phyloP scores from a whole-genome alignment of 2,329 filamentous ascomycete genomes.

The Curvularia eragrostidis region DNA sequence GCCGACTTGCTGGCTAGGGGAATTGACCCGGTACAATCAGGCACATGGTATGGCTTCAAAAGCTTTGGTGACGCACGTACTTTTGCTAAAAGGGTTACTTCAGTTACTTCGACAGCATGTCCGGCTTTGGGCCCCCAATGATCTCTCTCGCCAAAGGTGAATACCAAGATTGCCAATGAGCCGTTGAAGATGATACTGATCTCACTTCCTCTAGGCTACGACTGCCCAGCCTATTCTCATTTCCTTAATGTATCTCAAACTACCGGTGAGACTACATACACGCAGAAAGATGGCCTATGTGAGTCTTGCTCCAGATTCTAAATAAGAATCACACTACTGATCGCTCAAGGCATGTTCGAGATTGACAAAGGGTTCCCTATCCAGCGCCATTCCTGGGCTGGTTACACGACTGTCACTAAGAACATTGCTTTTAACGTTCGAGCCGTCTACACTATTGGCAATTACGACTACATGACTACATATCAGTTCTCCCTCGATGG shows the following conservation, averaged over 20 bases:
- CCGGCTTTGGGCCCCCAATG: slow-evolving; percentile 1
- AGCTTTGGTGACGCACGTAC: background rate
- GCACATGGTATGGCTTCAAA: background rate
- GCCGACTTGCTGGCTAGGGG: background rate
- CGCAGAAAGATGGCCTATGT: background rate
- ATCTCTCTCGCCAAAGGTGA: background rate
- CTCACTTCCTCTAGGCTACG: background rate
- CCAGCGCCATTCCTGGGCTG: slow-evolving; percentile 4
- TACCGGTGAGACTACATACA: background rate
- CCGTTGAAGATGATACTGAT: background rate
- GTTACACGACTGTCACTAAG: slow-evolving; percentile 1
- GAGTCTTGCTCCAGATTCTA: background rate
- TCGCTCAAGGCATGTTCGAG: background rate
- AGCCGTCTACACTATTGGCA: slow-evolving; percentile 1
- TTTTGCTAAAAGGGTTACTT: background rate
- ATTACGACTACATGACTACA: slow-evolving; percentile 4
- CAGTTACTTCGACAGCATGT: slow-evolving; percentile 2
- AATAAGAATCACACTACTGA: background rate
- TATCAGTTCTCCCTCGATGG: slow-evolving; percentile 4
- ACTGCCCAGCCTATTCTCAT: slow-evolving; percentile 1
- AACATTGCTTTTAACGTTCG: slow-evolving; percentile 1
- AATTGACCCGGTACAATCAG: slow-evolving; percentile 1
- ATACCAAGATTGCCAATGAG: background rate
- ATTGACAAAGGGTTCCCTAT: slow-evolving; percentile 1
- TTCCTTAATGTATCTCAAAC: slow-evolving; percentile 2